Evolutionary conservation across 1,139 yeast genomes (phyloP).

Genomic region (Candida freyschussii): DNA sequence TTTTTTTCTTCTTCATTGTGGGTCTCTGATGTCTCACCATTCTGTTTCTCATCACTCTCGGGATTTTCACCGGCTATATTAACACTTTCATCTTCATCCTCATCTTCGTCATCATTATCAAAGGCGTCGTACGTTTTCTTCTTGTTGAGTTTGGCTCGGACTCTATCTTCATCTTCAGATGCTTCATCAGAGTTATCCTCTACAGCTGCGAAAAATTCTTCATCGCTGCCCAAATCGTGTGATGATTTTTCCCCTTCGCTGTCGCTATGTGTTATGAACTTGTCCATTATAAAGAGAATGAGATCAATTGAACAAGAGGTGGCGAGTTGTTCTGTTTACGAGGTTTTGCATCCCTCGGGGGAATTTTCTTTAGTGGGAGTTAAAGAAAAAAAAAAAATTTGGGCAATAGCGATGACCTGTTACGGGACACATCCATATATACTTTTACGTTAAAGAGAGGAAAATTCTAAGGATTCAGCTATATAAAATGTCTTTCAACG

Average conservation of each 20-base stretch:
- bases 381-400: too few relatives aligned
- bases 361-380: too few relatives aligned
- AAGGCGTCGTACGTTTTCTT: slow-evolving; percentile 19
- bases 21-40: slow-evolving; percentile 11
- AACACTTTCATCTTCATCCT: slow-evolving; percentile 16
- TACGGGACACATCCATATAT: too few relatives aligned
- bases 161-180: slow-evolving; percentile 11
- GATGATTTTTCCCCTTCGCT: slow-evolving; percentile 10
- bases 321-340: too few relatives aligned
- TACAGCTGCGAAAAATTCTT: slow-evolving; percentile 16
- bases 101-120: slow-evolving; percentile 12
- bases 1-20: slow-evolving; percentile 24
- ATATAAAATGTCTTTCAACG: too few relatives aligned
- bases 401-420: too few relatives aligned
- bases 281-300: slow-evolving; percentile 25
- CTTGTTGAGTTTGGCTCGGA: slow-evolving; percentile 3
- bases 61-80: slow-evolving; percentile 14
- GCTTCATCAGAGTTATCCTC: slow-evolving; percentile 7
- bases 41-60: slow-evolving; percentile 5
- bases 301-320: too few relatives aligned
- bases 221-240: slow-evolving; percentile 21
- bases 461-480: too few relatives aligned
- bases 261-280: slow-evolving; percentile 11
- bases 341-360: too few relatives aligned
- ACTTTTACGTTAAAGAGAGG: too few relatives aligned